These are phyloP conservation scores for Ophiocordyceps polyrhachis-furcata DNA, from an alignment of 2,329 filamentous ascomycete genomes.

Conservation along the genomic window DNA sequence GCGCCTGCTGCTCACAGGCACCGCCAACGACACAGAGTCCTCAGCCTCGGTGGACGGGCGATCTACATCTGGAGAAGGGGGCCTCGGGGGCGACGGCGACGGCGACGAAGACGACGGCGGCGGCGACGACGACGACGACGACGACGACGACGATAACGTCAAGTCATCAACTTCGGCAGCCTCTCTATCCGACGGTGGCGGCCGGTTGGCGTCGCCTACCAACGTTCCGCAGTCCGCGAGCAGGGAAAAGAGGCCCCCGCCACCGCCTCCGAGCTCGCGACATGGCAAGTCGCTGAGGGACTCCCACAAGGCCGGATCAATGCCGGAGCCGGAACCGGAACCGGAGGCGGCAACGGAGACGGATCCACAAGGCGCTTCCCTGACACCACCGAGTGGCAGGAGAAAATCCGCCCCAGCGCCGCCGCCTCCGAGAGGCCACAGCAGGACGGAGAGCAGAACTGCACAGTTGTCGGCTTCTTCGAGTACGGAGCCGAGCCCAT, in stretches of 20 bases:
- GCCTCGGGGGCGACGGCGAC: background rate
- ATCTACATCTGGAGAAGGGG: background rate
- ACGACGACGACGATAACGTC: background rate
- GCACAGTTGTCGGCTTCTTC: conserved; percentile 2
- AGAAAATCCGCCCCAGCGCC: conserved; percentile 30
- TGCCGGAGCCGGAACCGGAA: conserved; percentile 18
- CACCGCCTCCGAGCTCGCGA: conserved; percentile 53
- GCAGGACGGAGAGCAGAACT: conserved; percentile 24
- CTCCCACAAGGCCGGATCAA: conserved; percentile 30
- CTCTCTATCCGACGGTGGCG: conserved; percentile 1
- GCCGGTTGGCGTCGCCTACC: background rate
- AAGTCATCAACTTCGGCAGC: background rate
- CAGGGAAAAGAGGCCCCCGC: conserved; percentile 42
- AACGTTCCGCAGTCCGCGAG: background rate
- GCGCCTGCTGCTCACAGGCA: conserved; percentile 56
- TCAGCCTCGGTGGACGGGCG: background rate
- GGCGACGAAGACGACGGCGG: background rate
- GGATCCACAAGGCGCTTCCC: background rate
- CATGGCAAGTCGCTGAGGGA: conserved; percentile 56
- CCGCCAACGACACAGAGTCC: conserved; percentile 18
- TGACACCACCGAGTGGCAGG: conserved; percentile 6
- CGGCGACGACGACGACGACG: background rate
- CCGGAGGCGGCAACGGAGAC: background rate
- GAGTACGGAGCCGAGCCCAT: conserved; percentile 1
- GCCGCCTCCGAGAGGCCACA: conserved; percentile 29